Base-by-base conservation (phyloP, 2,329 filamentous ascomycete genomes). In the Trichophyton rubrum region DNA sequence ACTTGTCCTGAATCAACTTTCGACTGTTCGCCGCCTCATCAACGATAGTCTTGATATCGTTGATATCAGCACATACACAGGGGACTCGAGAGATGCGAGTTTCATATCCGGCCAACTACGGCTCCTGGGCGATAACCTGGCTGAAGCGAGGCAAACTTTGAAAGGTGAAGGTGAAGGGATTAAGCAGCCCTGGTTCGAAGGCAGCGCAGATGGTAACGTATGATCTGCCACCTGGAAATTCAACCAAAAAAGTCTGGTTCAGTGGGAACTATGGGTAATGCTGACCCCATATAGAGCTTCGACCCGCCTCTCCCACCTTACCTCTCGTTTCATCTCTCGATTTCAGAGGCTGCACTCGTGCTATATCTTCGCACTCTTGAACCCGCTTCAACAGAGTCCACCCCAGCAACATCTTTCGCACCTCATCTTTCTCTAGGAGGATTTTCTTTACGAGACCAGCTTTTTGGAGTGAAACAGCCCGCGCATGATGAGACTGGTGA, bases 31-130 rank as follows among this genome's bases (percentile, higher is more conserved):
- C 64, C 83, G 84, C n/a, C 79, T 90, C 45, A 85, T 97, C 66
- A 92, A 88, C 63, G 83, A 89, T 68, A 86, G 89, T 61, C 82
- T 96, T 64, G 89, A 95, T 72, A 84, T 95, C 55, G 85, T 96
- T 57, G 83, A 87, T 67, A 82, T 95, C 15, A 89, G 87, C 51
- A 81, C 87, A 30, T 86, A 85, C 77, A 87, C 87, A 40, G 84
- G 85, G 15, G 83, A 88, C 68, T 77, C 79, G n/a, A 77, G 75
- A 53, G 78, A 83, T 67, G 79, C 81, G 56, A 74, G 76, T 67
- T 82, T 83, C 71, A 80, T 84, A 68, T 78, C 76, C 64, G 78
- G 82, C 61, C 81, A 85, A 75, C 73, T 84, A 68, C 75, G 78
- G 60, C 74, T 85, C 65, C 72, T 83, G 63, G 78, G 82, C 63